Evolutionary conservation across 2,329 filamentous ascomycete species (phyloP), one percentile per base, ranked within the genome.

Genomic region (Pseudogymnoascus sp.): DNA sequence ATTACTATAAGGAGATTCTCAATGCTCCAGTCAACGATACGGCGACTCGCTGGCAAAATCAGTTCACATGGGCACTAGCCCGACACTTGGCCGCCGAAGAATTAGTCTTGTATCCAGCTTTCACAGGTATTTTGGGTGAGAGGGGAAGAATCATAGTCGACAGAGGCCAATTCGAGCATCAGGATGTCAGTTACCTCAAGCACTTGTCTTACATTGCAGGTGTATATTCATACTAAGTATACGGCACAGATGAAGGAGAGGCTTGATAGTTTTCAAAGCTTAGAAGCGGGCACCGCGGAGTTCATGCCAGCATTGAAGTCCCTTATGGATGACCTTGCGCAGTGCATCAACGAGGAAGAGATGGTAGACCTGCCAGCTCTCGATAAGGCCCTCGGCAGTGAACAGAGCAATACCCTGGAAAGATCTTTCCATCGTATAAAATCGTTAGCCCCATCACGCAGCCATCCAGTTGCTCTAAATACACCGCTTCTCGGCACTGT

Each of bases 401-500:
- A 40, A 40, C 38, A 40, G n/a, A 40, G n/a, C n/a, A 40, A 40
- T 40, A 40, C 2, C 2, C n/a, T 40, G 6, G 38, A 40, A 40
- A 40, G 38, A 19, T 16, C 38, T 40, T 40, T 40, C 38, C 38
- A 10, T 40, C 38, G 6, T 40, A 40, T 19, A 40, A 40, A 40
- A 19, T 40, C 38, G n/a, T 40, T 40, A 40, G 38, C 38, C n/a
- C n/a, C n/a, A 40, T 40, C 38, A 40, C 38, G 38, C n/a, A 40
- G 38, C n/a, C 38, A 40, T 40, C n/a, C n/a, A 40, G n/a, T 40
- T 40, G 38, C 38, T 40, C 38, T 19, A 19, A 40, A 19, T 40
- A 40, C 38, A 40, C 81, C 82, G 2, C 80, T 80, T 0, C 85
- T 84, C 64, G 82, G 86, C 75, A 82, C 79, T 0, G 80, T 77